Percentiles rank a stretch among this genome's conserved stretches.
phyloP scores from a whole-genome alignment of 306 rosid genomes.

The Malus fusca region DNA sequence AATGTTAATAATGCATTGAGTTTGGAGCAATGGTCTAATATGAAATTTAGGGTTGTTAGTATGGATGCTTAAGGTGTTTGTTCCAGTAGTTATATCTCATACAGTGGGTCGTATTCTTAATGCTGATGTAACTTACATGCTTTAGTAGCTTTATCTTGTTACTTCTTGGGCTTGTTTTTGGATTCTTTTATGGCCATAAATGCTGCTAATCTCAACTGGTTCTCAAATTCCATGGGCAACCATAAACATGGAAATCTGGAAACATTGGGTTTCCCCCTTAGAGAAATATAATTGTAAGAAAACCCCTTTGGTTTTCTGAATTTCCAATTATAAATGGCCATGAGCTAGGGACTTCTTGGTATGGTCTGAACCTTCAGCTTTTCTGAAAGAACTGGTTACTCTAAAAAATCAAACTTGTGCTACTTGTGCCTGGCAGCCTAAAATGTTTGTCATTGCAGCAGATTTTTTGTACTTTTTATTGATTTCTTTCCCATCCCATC shows the following conservation, averaged over 20 bases:
- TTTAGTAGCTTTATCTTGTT: not conserved
- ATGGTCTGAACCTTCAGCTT: not conserved
- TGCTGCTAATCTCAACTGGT: not conserved
- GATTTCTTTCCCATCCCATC: constrained; percentile 18
- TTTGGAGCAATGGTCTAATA: not conserved
- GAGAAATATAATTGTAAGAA: not conserved
- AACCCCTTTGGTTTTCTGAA: not conserved
- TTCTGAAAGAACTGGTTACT: not conserved
- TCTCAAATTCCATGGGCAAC: not conserved
- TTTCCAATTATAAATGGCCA: not conserved
- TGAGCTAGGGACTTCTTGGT: not conserved
- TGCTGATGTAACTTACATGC: not conserved
- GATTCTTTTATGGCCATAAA: not conserved
- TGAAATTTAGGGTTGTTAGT: not conserved
- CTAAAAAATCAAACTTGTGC: not conserved
- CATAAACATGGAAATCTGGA: not conserved
- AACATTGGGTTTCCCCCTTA: not conserved
- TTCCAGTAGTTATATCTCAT: not conserved
- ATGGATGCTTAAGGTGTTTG: not conserved
- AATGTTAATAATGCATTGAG: not conserved
- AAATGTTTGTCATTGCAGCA: not conserved
- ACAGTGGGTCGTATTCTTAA: not conserved
- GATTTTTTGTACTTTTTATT: not conserved
- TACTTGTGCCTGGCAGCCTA: not conserved
- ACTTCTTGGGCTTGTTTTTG: not conserved